Conservation (phyloP, 2,329 filamentous ascomycete species). For the Trichoderma koningiopsis region DNA sequence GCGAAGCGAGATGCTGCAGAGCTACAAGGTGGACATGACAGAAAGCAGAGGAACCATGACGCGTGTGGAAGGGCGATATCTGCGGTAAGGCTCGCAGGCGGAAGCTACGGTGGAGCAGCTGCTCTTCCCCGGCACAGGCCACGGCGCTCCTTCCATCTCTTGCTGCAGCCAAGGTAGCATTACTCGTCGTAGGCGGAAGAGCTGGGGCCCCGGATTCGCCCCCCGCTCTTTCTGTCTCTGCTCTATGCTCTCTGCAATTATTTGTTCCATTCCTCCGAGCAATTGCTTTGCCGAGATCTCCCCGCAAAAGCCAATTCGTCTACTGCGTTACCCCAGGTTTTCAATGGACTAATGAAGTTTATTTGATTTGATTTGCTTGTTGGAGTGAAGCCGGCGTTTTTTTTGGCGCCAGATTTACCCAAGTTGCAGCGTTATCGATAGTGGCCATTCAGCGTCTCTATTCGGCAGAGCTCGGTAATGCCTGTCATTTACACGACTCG, state of each 20-base stretch:
- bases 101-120: conserved; percentile 18
- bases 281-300: not conserved
- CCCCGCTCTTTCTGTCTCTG: not conserved
- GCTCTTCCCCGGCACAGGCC: not conserved
- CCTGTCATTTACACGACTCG: not conserved
- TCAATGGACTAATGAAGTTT: not conserved
- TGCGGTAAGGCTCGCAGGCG: not conserved
- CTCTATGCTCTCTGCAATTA: not conserved
- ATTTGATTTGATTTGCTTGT: not conserved
- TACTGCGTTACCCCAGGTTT: not conserved
- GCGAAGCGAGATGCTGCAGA: not conserved
- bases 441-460: not conserved
- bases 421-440: not conserved
- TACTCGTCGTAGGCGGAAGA: not conserved
- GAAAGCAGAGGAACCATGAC: not conserved
- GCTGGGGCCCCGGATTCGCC: conserved; percentile 20
- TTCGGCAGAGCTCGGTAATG: not conserved
- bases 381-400: not conserved
- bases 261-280: not conserved
- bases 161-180: too few relatives aligned
- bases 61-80: not conserved
- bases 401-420: not conserved
- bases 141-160: not conserved
- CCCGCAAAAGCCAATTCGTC: not conserved
- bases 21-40: not conserved